Conservation (phyloP, 78 protist genomes). For the Acrasis kona region DNA sequence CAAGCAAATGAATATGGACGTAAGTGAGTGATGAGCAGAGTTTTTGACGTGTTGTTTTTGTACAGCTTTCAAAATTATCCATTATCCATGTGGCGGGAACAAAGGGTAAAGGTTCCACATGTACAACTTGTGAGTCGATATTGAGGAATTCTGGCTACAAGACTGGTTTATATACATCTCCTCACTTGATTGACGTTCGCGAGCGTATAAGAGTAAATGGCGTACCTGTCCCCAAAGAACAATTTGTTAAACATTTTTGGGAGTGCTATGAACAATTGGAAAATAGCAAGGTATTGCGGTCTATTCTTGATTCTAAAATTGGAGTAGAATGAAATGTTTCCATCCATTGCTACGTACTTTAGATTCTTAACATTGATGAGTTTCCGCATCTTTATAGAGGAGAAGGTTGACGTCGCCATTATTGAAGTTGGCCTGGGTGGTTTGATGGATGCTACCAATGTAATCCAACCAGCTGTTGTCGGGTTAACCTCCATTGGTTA, state of each 20-base stretch:
- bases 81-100: slow-evolving; percentile 85
- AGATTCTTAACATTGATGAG: slow-evolving; percentile 53
- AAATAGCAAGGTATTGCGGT: not conserved
- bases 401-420: slow-evolving; percentile 51
- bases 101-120: slow-evolving; percentile 80
- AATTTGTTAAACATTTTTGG: slow-evolving; percentile 51
- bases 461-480: slow-evolving; percentile 50
- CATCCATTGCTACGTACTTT: slow-evolving; percentile 41
- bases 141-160: slow-evolving; percentile 51
- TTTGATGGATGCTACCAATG: slow-evolving; percentile 57
- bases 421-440: slow-evolving; percentile 82
- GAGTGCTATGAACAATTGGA: not conserved
- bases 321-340: not conserved
- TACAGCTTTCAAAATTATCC: not conserved
- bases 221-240: slow-evolving; percentile 31
- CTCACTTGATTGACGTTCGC: slow-evolving; percentile 59
- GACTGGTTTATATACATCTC: slow-evolving; percentile 76
- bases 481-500: slow-evolving; percentile 52
- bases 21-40: too few species aligned
- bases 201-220: slow-evolving; percentile 75
- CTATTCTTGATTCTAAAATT: not conserved
- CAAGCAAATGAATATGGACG: too few species aligned
- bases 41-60: not conserved
- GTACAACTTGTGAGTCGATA: slow-evolving; percentile 48
- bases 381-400: slow-evolving; percentile 29